Percentiles rank a stretch among this genome's conserved stretches.
These are phyloP conservation scores for Curvularia verruculosa DNA, from an alignment of 2,329 filamentous ascomycete genomes.

Conservation along the genomic window DNA sequence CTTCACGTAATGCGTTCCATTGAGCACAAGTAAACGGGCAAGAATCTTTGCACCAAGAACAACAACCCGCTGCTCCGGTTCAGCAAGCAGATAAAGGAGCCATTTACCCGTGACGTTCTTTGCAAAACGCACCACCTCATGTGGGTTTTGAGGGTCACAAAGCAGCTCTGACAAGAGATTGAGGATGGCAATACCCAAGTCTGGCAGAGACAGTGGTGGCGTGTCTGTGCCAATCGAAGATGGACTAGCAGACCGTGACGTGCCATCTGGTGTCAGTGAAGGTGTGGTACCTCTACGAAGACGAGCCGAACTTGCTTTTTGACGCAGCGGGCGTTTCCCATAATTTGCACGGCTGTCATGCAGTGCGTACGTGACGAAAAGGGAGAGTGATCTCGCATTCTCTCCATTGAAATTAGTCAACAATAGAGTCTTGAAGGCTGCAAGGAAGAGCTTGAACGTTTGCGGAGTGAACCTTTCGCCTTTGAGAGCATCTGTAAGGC, in stretches of 20 bases:
- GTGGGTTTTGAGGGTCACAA: conserved; percentile 72
- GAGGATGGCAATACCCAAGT: conserved; percentile 76
- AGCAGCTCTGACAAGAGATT: conserved; percentile 78
- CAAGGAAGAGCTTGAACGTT: conserved; percentile 76
- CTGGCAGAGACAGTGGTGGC: conserved; percentile 61
- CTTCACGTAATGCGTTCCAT: conserved; percentile 79
- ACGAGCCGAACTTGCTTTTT: conserved; percentile 42
- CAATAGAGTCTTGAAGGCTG: conserved; percentile 78
- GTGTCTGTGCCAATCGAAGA: conserved; percentile 25
- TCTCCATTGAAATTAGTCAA: conserved; percentile 82
- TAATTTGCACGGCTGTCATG: conserved; percentile 64
- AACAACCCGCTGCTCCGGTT: conserved; percentile 83
- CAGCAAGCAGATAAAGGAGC: conserved; percentile 88
- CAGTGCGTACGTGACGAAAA: conserved; percentile 92
- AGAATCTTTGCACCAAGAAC: conserved; percentile 82
- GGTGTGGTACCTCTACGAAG: conserved; percentile 38
- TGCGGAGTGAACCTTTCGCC: conserved; percentile 76
- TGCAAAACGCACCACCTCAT: conserved; percentile 83
- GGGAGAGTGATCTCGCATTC: conserved; percentile 81
- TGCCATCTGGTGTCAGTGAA: conserved; percentile 35
- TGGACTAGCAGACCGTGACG: conserved; percentile 43
- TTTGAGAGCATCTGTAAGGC: conserved; percentile 87
- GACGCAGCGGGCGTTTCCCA: conserved; percentile 42
- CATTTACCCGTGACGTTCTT: conserved; percentile 97
- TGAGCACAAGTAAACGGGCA: conserved; percentile 79